phyloP scores from a whole-genome alignment of 768 basidiomycete genomes.

The Cystoderma amianthinum region DNA sequence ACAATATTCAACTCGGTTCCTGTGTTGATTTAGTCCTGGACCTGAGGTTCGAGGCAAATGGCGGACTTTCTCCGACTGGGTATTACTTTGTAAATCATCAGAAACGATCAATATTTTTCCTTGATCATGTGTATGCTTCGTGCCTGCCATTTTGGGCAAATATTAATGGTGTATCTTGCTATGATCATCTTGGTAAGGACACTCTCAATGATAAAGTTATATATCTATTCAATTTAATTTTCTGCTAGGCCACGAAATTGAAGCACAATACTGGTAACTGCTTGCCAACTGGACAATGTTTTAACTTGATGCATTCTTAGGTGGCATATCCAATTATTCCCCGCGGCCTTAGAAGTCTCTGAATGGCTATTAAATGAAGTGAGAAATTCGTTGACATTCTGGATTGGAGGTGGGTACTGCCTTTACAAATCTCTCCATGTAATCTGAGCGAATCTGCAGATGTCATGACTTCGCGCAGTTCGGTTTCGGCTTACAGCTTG shows the following conservation, averaged over 20 bases:
- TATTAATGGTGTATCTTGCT: slow-evolving; percentile 23
- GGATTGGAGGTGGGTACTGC: slow-evolving; percentile 22
- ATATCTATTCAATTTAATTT: too few relatives aligned
- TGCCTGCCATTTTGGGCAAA: slow-evolving; percentile 21
- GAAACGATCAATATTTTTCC: slow-evolving; percentile 42
- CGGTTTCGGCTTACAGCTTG: slow-evolving; percentile 27
- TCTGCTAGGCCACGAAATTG: slow-evolving; percentile 28
- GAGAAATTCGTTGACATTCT: slow-evolving; percentile 28
- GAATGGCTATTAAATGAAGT: slow-evolving; percentile 22
- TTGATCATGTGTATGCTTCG: slow-evolving; percentile 26
- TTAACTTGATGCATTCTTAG: slow-evolving; percentile 15
- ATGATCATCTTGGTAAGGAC: background rate
- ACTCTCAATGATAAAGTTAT: background rate
- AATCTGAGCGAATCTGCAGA: slow-evolving; percentile 19
- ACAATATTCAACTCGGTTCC: slow-evolving; percentile 9
- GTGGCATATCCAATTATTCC: slow-evolving; percentile 29
- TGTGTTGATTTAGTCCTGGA: slow-evolving; percentile 12
- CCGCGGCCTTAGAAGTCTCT: slow-evolving; percentile 16
- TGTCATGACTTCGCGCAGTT: slow-evolving; percentile 27
- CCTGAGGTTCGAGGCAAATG: slow-evolving; percentile 3
- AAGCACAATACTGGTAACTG: slow-evolving; percentile 38
- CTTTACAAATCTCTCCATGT: background rate
- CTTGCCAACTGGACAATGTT: too few relatives aligned
- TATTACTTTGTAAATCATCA: slow-evolving; percentile 49
- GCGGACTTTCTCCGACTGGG: slow-evolving; percentile 9